These are phyloP conservation scores for Aspergillus pseudoterreus DNA, from an alignment of 2,329 filamentous ascomycete species.

Conservation along the genomic window DNA sequence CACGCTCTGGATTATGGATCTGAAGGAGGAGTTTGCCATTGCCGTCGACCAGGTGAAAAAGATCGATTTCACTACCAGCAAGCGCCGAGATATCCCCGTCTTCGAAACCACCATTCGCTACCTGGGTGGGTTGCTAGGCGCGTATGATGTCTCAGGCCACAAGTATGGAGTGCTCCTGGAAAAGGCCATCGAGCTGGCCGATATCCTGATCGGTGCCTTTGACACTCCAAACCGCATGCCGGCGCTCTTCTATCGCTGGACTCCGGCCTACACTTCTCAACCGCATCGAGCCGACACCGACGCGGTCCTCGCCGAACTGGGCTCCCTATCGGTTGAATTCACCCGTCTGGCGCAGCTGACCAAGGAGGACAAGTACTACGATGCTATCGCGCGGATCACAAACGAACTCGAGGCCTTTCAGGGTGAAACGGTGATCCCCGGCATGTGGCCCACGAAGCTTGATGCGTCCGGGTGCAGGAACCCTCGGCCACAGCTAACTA, in stretches of 20 bases:
- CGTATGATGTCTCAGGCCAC: slow-evolving; percentile 78
- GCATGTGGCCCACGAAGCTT: slow-evolving; percentile 74
- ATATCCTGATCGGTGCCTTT: slow-evolving; percentile 77
- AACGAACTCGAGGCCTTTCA: slow-evolving; percentile 74
- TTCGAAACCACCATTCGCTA: slow-evolving; percentile 94
- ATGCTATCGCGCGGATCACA: slow-evolving; percentile 82
- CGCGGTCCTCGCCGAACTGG: slow-evolving; percentile 65
- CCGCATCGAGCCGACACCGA: slow-evolving; percentile 58
- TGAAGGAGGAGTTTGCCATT: slow-evolving; percentile 75
- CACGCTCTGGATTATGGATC: slow-evolving; percentile 81
- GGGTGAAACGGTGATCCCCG: slow-evolving; percentile 65
- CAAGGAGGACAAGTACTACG: slow-evolving; percentile 77
- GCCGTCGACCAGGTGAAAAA: slow-evolving; percentile 65
- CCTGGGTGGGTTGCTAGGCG: slow-evolving; percentile 77
- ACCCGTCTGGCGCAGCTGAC: slow-evolving; percentile 85
- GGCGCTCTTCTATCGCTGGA: slow-evolving; percentile 74
- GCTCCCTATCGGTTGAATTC: slow-evolving; percentile 81
- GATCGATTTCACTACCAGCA: slow-evolving; percentile 79
- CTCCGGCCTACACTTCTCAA: slow-evolving; percentile 60
- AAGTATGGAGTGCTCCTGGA: slow-evolving; percentile 66
- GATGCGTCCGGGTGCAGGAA: slow-evolving; percentile 76
- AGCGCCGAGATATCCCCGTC: slow-evolving; percentile 69
- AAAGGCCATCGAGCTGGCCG: slow-evolving; percentile 75
- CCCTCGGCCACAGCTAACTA: slow-evolving; percentile 13
- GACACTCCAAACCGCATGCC: slow-evolving; percentile 96